phyloP scores from a whole-genome alignment of 495 filamentous ascomycete genomes.

The Tuber aestivum region DNA sequence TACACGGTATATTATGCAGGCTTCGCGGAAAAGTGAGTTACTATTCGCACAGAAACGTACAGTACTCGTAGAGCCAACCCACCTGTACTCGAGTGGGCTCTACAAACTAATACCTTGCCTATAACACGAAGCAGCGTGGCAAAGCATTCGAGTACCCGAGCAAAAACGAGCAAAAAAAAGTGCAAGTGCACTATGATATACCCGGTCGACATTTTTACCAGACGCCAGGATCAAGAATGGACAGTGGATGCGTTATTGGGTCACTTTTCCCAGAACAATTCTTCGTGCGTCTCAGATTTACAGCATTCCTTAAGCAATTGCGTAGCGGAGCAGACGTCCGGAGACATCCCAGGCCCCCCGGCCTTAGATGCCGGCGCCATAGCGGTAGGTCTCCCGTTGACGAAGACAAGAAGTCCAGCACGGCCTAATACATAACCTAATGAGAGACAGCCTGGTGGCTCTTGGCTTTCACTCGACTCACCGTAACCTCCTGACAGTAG shows the following conservation, averaged over 20 bases:
- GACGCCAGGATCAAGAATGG: neutral
- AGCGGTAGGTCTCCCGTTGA: neutral
- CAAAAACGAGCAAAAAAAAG: neutral
- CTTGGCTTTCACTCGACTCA: neutral
- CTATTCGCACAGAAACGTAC: neutral
- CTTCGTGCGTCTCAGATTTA: neutral
- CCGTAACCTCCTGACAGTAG: neutral
- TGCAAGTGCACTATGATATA: conserved; percentile 4
- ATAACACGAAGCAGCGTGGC: neutral
- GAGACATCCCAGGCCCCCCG: neutral
- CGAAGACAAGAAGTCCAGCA: neutral
- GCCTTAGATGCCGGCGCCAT: neutral
- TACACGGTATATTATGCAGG: neutral
- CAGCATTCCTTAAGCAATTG: neutral
- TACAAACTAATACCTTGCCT: neutral
- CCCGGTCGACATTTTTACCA: neutral
- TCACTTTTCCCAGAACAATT: neutral
- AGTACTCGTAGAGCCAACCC: neutral
- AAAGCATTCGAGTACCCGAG: neutral
- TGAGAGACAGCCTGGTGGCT: neutral
- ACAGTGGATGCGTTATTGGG: neutral
- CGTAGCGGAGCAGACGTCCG: neutral
- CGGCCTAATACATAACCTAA: neutral
- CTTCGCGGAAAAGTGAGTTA: neutral
- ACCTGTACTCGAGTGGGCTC: neutral